phyloP scores from a whole-genome alignment of 2,329 filamentous ascomycete species.

The Beauveria varroae region DNA sequence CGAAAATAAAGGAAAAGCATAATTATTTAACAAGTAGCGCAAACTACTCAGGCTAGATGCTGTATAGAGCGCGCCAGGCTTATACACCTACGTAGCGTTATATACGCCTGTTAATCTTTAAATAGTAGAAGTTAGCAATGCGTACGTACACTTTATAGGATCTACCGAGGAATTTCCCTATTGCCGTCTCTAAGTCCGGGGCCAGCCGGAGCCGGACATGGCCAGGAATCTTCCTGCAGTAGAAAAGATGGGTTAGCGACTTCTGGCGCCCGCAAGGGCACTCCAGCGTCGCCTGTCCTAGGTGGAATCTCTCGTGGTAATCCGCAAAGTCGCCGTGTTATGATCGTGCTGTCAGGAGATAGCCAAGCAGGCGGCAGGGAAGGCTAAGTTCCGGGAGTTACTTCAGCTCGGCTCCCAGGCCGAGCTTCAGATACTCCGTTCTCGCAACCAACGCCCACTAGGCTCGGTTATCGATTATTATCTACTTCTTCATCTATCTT shows the following conservation, averaged over 20 bases:
- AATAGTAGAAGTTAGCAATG: background rate
- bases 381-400: background rate
- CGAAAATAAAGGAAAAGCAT: background rate
- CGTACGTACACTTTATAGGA: background rate
- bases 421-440: background rate
- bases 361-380: background rate
- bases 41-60: background rate
- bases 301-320: background rate
- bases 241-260: background rate
- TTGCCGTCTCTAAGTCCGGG: background rate
- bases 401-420: background rate
- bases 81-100: background rate
- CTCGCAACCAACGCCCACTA: background rate
- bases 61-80: background rate
- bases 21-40: background rate
- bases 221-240: background rate
- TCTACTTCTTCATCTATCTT: no score
- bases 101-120: background rate
- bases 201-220: background rate
- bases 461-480: no score
- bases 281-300: background rate
- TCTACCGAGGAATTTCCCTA: background rate
- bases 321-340: background rate
- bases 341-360: background rate
- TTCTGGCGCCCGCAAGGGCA: background rate